phyloP scores from a whole-genome alignment of 345 rosid species.

The Salix viminalis region DNA sequence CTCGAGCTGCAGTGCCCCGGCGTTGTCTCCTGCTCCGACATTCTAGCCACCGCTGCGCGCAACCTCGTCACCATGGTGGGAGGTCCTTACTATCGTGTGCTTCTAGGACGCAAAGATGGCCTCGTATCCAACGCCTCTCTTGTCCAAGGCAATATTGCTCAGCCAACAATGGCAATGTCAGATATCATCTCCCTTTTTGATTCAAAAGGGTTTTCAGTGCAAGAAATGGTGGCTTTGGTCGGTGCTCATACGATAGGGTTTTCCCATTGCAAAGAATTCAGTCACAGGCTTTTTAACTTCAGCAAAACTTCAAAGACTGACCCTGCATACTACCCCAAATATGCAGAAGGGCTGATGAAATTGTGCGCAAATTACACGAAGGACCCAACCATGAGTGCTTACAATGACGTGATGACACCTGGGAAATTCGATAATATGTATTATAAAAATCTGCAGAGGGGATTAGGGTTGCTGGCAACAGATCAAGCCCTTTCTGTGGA shows the following conservation, averaged over 20 bases:
- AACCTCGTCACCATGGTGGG: constrained; percentile 21
- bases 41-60: constrained; percentile 16
- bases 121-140: not conserved
- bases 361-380: constrained; percentile 33
- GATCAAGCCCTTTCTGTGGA: constrained; percentile 33
- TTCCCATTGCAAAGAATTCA: constrained; percentile 51
- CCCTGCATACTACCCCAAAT: constrained; percentile 31
- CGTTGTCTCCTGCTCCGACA: constrained; percentile 20
- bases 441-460: constrained; percentile 38
- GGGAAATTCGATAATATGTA: constrained; percentile 53
- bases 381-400: constrained; percentile 42
- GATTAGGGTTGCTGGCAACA: constrained; percentile 37
- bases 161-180: constrained; percentile 5
- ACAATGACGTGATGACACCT: constrained; percentile 53
- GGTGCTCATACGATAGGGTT: constrained; percentile 56
- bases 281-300: constrained; percentile 28
- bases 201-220: constrained; percentile 9
- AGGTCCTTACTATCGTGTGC: constrained; percentile 14
- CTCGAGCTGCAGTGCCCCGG: constrained; percentile 20
- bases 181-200: constrained; percentile 3
- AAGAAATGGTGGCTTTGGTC: constrained; percentile 18
- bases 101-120: constrained; percentile 16
- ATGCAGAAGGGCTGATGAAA: constrained; percentile 34
- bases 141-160: constrained; percentile 5
- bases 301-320: constrained; percentile 27